Percentiles rank a stretch among this genome's conserved stretches.
Evolutionary conservation across 768 basidiomycete species (phyloP).

Genomic region (Lactarius sanguifluus): DNA sequence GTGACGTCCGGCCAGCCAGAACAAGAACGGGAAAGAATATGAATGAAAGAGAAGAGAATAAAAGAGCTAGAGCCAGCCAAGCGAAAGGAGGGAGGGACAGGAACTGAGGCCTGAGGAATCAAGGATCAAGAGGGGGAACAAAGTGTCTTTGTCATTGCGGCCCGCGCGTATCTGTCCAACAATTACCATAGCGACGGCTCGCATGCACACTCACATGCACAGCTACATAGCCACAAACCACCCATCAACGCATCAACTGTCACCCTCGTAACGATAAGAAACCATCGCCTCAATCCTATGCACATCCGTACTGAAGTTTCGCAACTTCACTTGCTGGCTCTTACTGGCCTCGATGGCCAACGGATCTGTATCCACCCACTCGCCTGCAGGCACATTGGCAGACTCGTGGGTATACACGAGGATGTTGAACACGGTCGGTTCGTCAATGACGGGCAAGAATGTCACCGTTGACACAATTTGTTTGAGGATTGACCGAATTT

Average conservation of each 20-base stretch:
- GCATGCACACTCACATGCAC: too few species aligned
- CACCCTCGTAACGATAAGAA: conserved; percentile 85
- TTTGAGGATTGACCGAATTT: conserved; percentile 96
- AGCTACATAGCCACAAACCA: background rate
- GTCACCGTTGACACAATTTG: conserved; percentile 98
- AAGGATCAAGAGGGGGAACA: background rate
- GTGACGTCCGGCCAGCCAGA: conserved; percentile 55
- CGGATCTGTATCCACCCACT: conserved; percentile 96
- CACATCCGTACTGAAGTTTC: conserved; percentile 97
- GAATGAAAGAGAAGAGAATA: conserved; percentile 16
- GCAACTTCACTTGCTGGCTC: conserved; percentile 90
- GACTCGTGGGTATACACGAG: conserved; percentile 93
- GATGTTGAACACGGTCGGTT: conserved; percentile 96
- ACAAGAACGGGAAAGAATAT: conserved; percentile 31
- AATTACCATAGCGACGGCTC: conserved; percentile 1
- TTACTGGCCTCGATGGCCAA: conserved; percentile 91
- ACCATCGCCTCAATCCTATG: conserved; percentile 98
- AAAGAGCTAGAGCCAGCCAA: conserved; percentile 7
- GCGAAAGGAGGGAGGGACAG: conserved; percentile 21
- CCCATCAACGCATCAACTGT: conserved; percentile 3
- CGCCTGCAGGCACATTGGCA: conserved; percentile 85
- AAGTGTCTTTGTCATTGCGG: background rate
- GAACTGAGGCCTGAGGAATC: conserved; percentile 18
- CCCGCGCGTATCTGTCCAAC: background rate
- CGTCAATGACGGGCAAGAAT: conserved; percentile 92